Conservation (phyloP, 2,329 filamentous ascomycete genomes). For the Huntiella abstrusa region DNA sequence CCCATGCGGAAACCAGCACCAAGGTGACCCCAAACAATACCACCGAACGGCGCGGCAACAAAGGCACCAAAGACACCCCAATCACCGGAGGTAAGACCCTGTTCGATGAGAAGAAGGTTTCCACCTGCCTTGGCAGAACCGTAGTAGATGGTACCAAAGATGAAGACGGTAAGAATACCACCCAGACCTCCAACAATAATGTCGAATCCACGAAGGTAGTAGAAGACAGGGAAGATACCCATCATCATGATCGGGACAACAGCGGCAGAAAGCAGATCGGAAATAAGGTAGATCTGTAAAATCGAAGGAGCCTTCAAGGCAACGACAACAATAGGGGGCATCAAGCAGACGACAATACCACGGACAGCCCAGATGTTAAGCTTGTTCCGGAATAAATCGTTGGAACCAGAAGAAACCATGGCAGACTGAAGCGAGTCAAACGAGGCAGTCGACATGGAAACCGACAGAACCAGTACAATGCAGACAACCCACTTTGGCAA, state of each 20-base stretch:
- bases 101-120: constrained; percentile 50
- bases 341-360: constrained; percentile 47
- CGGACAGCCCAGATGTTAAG: constrained; percentile 61
- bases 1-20: constrained; percentile 41
- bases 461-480: constrained; percentile 63
- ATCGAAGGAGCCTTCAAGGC: constrained; percentile 57
- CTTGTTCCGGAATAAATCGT: constrained; percentile 69
- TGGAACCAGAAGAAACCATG: constrained; percentile 70
- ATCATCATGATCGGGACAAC: constrained; percentile 57
- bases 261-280: constrained; percentile 58
- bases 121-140: constrained; percentile 43
- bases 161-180: constrained; percentile 60
- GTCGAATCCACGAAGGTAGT: constrained; percentile 66
- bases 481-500: constrained; percentile 69
- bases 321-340: constrained; percentile 54
- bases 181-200: constrained; percentile 61
- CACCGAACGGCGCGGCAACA: constrained; percentile 59
- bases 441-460: constrained; percentile 55
- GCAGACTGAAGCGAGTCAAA: constrained; percentile 69
- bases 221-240: constrained; percentile 50
- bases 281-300: constrained; percentile 67
- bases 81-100: constrained; percentile 56
- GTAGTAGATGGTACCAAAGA: constrained; percentile 66
- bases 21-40: constrained; percentile 49
- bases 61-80: constrained; percentile 76